Conservation (phyloP, 768 basidiomycete species). For the Phanerochaete carnosa region DNA sequence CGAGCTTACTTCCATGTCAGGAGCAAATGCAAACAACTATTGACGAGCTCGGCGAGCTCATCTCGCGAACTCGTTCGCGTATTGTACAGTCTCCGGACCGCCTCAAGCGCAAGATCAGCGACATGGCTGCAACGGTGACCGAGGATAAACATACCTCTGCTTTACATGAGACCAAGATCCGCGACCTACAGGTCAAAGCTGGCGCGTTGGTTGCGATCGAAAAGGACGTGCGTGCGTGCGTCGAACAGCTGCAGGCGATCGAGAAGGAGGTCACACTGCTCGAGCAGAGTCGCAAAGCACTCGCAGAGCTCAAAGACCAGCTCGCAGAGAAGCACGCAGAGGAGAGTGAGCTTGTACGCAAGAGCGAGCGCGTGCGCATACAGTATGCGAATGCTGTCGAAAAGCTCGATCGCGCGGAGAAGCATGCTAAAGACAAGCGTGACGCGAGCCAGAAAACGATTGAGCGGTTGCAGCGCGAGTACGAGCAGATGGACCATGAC, state of each 20-base stretch:
- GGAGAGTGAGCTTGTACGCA: constrained; percentile 60
- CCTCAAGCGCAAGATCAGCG: constrained; percentile 74
- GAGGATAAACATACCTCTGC: constrained; percentile 70
- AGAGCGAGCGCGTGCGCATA: constrained; percentile 75
- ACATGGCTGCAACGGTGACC: constrained; percentile 64
- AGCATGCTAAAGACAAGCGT: constrained; percentile 79
- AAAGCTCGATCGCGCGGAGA: constrained; percentile 76
- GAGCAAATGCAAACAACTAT: constrained; percentile 63
- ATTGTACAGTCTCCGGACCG: constrained; percentile 92
- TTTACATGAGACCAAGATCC: constrained; percentile 66
- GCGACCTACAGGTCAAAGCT: constrained; percentile 76
- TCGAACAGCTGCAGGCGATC: constrained; percentile 74
- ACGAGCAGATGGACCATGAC: constrained; percentile 73
- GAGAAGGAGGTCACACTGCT: constrained; percentile 64
- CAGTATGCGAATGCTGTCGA: constrained; percentile 80
- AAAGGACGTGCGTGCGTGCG: constrained; percentile 71
- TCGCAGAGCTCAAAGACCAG: constrained; percentile 65
- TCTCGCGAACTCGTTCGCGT: constrained; percentile 62
- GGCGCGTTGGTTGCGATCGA: constrained; percentile 70
- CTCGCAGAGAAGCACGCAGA: constrained; percentile 75
- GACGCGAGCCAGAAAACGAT: constrained; percentile 69
- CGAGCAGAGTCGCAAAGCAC: constrained; percentile 62
- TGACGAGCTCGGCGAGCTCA: constrained; percentile 53
- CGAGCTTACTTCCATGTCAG: constrained; percentile 28
- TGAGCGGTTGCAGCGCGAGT: constrained; percentile 73